These are phyloP conservation scores for Ophiostoma sp. DNA, from an alignment of 2,329 filamentous ascomycete genomes.

Conservation along the genomic window DNA sequence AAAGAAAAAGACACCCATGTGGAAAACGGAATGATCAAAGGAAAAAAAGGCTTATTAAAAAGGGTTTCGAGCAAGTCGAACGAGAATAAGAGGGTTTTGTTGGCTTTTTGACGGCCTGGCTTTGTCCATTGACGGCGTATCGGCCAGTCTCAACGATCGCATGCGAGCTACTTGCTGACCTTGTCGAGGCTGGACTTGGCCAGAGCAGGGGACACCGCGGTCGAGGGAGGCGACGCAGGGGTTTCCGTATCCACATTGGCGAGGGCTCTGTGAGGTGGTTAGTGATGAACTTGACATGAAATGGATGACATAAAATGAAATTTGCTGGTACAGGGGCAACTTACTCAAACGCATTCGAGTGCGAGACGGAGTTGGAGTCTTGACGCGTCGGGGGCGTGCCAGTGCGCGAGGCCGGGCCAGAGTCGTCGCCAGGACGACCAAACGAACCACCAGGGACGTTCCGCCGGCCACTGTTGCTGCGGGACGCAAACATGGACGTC, in stretches of 20 bases:
- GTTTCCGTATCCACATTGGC: slow-evolving; percentile 63
- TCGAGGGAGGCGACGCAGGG: slow-evolving; percentile 69
- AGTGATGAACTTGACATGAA: not conserved
- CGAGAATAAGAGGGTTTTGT: not conserved
- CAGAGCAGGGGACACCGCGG: slow-evolving; percentile 64
- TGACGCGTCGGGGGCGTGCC: slow-evolving; percentile 72
- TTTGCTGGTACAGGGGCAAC: too few relatives aligned
- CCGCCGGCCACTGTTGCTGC: slow-evolving; percentile 85
- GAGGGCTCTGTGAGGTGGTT: slow-evolving; percentile 48
- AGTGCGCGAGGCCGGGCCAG: slow-evolving; percentile 82
- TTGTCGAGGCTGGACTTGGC: slow-evolving; percentile 54
- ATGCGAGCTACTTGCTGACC: slow-evolving; percentile 27
- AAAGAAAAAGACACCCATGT: slow-evolving; percentile 45
- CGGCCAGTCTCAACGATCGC: slow-evolving; percentile 55
- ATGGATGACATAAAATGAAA: too few relatives aligned
- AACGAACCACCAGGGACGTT: slow-evolving; percentile 68
- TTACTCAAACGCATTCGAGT: slow-evolving; percentile 93
- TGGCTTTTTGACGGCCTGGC: not conserved
- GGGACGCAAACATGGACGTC: slow-evolving; percentile 81
- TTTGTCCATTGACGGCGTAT: slow-evolving; percentile 24
- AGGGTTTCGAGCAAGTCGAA: slow-evolving; percentile 31
- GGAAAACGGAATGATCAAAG: slow-evolving; percentile 15
- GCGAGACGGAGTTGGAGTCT: slow-evolving; percentile 52
- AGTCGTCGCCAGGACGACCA: slow-evolving; percentile 76
- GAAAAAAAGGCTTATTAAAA: slow-evolving; percentile 23